These are phyloP conservation scores for California macrophylla DNA, from an alignment of 441 rosid genomes.

Conservation along the genomic window DNA sequence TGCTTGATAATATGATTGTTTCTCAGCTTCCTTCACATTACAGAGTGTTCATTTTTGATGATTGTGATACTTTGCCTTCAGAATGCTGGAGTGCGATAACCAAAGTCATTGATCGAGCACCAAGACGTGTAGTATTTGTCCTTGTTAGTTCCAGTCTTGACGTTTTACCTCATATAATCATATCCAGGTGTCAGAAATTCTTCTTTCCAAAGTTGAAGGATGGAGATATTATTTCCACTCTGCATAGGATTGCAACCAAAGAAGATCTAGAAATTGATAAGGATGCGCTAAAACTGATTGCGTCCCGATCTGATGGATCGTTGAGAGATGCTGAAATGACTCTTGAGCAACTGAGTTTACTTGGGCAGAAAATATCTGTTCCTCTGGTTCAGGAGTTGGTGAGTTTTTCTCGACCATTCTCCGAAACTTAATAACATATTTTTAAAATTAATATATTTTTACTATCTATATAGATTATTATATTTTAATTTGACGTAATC, in stretches of 20 bases:
- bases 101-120: constrained; percentile 82
- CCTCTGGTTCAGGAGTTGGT: constrained; percentile 93
- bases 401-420: constrained; percentile 13
- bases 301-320: constrained; percentile 94
- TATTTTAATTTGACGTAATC: too few relatives aligned
- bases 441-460: too few relatives aligned
- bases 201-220: constrained; percentile 94
- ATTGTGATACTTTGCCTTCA: constrained; percentile 66
- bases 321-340: constrained; percentile 98
- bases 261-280: constrained; percentile 71
- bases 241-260: constrained; percentile 77
- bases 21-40: constrained; percentile 51
- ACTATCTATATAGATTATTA: too few relatives aligned
- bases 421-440: too few relatives aligned
- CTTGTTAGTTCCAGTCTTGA: constrained; percentile 88
- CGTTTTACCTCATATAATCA: constrained; percentile 82
- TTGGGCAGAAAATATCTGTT: constrained; percentile 82
- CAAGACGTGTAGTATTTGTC: constrained; percentile 70
- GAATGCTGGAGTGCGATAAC: constrained; percentile 79
- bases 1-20: constrained; percentile 53
- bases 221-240: constrained; percentile 64
- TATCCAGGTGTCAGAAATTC: constrained; percentile 94
- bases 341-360: constrained; percentile 82
- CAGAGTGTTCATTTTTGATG: constrained; percentile 79
- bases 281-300: constrained; percentile 88